phyloP scores from a whole-genome alignment of 2,329 filamentous ascomycete genomes.

The Chrysosporium queenslandicum region DNA sequence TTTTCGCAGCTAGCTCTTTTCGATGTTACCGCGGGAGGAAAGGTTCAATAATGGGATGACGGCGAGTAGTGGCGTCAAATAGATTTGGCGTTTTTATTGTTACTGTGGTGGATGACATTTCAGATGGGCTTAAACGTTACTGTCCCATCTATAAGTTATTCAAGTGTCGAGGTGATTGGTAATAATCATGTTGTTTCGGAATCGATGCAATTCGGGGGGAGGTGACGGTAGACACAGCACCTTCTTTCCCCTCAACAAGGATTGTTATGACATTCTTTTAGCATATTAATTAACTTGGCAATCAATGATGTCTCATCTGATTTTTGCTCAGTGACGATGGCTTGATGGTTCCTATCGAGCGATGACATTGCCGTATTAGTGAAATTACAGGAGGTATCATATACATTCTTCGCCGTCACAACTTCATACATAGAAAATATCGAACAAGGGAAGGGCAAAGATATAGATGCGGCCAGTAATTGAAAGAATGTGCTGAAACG shows the following conservation, averaged over 20 bases:
- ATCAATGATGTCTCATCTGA: no score
- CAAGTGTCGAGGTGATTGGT: neutral
- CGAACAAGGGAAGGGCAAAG: no score
- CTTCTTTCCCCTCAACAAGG: neutral
- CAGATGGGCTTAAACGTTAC: neutral
- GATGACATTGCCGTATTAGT: no score
- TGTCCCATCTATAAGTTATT: conserved; percentile 4
- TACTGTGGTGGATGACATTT: neutral
- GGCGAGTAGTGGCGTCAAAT: conserved; percentile 36
- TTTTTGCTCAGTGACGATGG: no score
- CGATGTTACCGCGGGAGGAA: conserved; percentile 13
- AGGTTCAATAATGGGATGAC: conserved; percentile 24
- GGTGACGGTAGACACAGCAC: neutral
- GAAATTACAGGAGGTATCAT: no score
- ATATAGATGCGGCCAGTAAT: no score
- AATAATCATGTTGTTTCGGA: conserved; percentile 5
- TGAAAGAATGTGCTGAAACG: neutral
- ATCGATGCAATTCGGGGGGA: neutral
- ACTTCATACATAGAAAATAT: no score
- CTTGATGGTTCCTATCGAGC: no score
- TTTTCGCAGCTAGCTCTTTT: conserved; percentile 2
- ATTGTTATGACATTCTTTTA: no score
- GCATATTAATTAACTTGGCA: no score
- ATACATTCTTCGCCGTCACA: no score
- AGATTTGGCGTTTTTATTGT: conserved; percentile 23